Evolutionary conservation across 306 rosid genomes (phyloP).

Genomic region (Trifolium repens): DNA sequence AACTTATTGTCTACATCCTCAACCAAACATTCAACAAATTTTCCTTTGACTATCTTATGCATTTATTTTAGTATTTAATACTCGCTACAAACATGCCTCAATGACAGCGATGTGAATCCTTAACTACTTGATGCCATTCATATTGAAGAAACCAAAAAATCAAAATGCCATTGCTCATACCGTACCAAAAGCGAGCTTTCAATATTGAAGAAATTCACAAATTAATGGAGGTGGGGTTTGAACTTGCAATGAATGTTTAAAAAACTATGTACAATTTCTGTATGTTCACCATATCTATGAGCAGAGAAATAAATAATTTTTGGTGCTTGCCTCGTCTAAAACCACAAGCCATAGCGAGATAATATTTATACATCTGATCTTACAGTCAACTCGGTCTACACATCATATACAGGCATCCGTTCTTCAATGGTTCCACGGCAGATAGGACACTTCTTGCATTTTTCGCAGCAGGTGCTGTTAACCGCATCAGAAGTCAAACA

Average conservation of each 20-base stretch:
- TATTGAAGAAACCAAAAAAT: neutral
- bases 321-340: conserved; percentile 58
- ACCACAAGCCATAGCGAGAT: conserved; percentile 52
- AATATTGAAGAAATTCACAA: conserved; percentile 24
- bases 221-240: neutral
- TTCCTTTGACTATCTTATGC: neutral
- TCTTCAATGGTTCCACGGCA: conserved; percentile 76
- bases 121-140: neutral
- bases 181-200: neutral
- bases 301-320: conserved; percentile 38
- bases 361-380: conserved; percentile 40
- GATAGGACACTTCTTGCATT: conserved; percentile 81
- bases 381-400: conserved; percentile 48
- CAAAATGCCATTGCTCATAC: conserved; percentile 1
- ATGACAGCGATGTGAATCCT: neutral
- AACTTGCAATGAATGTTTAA: conserved; percentile 21
- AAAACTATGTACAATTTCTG: conserved; percentile 45
- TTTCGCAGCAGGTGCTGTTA: conserved; percentile 79
- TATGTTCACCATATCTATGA: conserved; percentile 22
- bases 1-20: neutral
- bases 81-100: neutral
- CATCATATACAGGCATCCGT: conserved; percentile 68
- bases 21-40: conserved; percentile 32
- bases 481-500: conserved; percentile 15
- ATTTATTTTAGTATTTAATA: neutral